Percentiles rank a stretch among this genome's conserved stretches.
Conservation (phyloP, 495 filamentous ascomycete genomes). For the Chaetomium fimeti region DNA sequence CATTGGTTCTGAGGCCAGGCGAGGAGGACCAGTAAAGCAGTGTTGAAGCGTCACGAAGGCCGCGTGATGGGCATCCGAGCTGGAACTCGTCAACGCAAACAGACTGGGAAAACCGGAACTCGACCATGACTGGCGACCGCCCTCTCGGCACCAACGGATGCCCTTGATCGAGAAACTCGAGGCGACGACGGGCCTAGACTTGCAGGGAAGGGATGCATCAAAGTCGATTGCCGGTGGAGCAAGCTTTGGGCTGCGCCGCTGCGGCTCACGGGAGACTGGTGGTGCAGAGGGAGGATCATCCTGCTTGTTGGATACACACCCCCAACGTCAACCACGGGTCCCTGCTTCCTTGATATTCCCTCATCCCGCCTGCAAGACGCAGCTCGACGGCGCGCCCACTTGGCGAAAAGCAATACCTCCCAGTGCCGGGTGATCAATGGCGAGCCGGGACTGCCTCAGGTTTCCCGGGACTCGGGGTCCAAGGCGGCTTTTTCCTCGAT, state of each 20-base stretch:
- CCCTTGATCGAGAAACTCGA: not conserved
- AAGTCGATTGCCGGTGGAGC: not conserved
- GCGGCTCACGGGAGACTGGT: not conserved
- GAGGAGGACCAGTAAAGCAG: not conserved
- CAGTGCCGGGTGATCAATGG: no score
- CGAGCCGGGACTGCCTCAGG: no score
- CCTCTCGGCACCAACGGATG: not conserved
- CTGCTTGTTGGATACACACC: not conserved
- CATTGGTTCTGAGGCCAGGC: not conserved
- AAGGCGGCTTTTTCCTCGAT: no score
- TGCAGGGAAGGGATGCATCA: not conserved
- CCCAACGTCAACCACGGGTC: not conserved
- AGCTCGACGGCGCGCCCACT: no score
- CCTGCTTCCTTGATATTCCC: no score
- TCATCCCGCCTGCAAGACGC: no score
- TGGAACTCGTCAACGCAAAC: not conserved
- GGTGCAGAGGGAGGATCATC: not conserved
- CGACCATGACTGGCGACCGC: not conserved
- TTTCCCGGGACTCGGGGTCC: no score
- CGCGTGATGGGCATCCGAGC: not conserved
- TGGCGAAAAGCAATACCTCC: no score
- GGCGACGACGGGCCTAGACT: not conserved
- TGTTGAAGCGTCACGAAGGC: not conserved
- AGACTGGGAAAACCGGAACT: not conserved
- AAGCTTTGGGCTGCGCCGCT: not conserved